Percentiles rank a stretch among this genome's conserved stretches.
Evolutionary conservation across 306 rosid genomes (phyloP).

Genomic region (Sindora glabra): DNA sequence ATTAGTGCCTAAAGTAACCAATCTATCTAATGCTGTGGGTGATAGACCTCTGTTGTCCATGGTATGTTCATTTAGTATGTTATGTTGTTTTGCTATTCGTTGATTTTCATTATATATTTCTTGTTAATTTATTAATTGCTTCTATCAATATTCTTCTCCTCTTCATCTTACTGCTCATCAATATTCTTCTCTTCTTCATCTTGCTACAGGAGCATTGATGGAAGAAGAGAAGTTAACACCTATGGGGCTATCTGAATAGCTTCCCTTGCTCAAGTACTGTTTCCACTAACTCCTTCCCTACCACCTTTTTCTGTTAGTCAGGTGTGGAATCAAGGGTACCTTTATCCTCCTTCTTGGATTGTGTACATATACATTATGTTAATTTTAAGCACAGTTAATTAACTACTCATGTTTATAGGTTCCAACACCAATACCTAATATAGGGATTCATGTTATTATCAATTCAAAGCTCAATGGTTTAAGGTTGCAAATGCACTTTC

Average conservation of each 20-base stretch:
- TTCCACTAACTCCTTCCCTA: slow-evolving; percentile 58
- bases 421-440: slow-evolving; percentile 70
- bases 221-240: slow-evolving; percentile 84
- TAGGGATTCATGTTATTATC: slow-evolving; percentile 79
- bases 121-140: background rate
- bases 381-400: slow-evolving; percentile 1
- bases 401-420: slow-evolving; percentile 34
- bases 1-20: slow-evolving; percentile 59
- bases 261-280: slow-evolving; percentile 73
- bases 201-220: slow-evolving; percentile 57
- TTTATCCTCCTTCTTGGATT: background rate
- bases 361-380: background rate
- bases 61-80: slow-evolving; percentile 40
- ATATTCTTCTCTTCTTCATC: slow-evolving; percentile 82
- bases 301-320: slow-evolving; percentile 64
- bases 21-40: slow-evolving; percentile 58
- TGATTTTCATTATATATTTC: background rate
- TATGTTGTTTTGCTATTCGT: background rate
- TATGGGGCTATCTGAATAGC: slow-evolving; percentile 68
- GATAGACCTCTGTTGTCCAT: slow-evolving; percentile 71
- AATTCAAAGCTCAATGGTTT: slow-evolving; percentile 63
- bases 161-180: no score
- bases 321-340: slow-evolving; percentile 25
- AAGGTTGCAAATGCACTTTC: slow-evolving; percentile 82
- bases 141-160: no score